Evolutionary conservation across 805 yeast species (phyloP), one percentile per base, ranked within the genome.

Genomic region (Candida mattraensis): DNA sequence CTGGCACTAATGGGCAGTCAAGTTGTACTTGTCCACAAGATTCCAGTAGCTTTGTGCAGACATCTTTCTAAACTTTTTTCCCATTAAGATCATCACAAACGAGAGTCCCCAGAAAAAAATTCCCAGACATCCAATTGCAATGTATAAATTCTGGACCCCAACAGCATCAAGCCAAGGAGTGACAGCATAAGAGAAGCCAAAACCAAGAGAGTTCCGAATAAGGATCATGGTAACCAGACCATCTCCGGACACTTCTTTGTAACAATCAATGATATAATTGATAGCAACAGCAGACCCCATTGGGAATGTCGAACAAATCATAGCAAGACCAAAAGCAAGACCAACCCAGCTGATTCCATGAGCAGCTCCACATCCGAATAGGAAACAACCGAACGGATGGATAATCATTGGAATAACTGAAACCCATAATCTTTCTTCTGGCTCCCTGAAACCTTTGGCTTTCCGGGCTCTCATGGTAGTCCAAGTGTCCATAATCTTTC

Each of bases 151-250:
- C 38, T 69, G 65, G 29, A 71, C 70, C 13, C 81, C 80, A 27
- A 70, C 58, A 5, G 68, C 66, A 13, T 61, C 73, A n/a, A 76
- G 50, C 80, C 80, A 76, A 18, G 68, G 60, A 1, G 79, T 72
- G 44, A 80, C 76, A 5, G 73, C 68, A 53, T 76, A 77, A 0
- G 82, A 75, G 52, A 76, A 76, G 29, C 76, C 63, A 48, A 80
- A 74, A 7, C 77, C 78, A 41, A 76, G 64, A 33, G 74, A 61
- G 54, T 77, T 77, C 56, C 76, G 75, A 46, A 77, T 75, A 22
- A 37, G 28, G 12, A 37, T 31, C 35, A 37, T 37, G 9, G 36
- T 30, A n/a, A 31, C 52, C 23, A 56, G 45, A 7, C 58, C 59
- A 29, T 54, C 60, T 21, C 59, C 56, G 14, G 55, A 43, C 3